Evolutionary conservation across 75 land plant genomes (phyloP), one percentile per base, ranked within the genome.

Genomic region (Chamaecyparis obtusa): DNA sequence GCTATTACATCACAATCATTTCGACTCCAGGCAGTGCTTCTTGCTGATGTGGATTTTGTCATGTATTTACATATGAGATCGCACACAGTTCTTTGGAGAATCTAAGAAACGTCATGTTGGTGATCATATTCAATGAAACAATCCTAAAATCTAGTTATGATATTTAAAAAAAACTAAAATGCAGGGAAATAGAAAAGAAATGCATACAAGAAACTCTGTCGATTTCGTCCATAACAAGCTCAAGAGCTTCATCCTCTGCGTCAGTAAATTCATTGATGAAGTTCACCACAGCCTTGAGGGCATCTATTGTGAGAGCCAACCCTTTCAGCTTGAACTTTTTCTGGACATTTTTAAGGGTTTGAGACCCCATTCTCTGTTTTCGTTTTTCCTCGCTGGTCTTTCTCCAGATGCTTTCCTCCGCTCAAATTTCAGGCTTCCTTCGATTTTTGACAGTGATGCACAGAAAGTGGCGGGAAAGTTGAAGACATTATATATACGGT

Each of bases 271-370:
- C 91, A 35, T 86, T 43, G 32, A 94, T 13, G 92, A 95, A 95
- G 75, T 90, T 85, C 55, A 91, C 89, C 24, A 92, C 92, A 44
- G 91, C 93, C 76, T 92, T 93, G 21, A 98, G 87, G 13, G 97
- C 97, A 2, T 94, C 97, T 33, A 94, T 35, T 43, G 94, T 95
- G 43, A 98, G 94, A 43, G 92, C 91, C 84, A 95, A 90, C 1
- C 99, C 99, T 39, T 94, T 88, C 80, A 97, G 90, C 85, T 93
- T 93, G 87, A 94, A 93, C 87, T 94, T 98, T 90, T 91, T 91
- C 87, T 95, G 96, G 51, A 93, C 88, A 56, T 91, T 93, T 87
- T 93, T 94, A 91, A 92, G 83, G 64, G 89, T 85, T 82, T 85
- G 76, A 74, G 76, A 74, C 32, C 76, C 76, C 76, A 74, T 74